Evolutionary conservation across 768 basidiomycete species (phyloP).

Genomic region (Leccinum obscurum): DNA sequence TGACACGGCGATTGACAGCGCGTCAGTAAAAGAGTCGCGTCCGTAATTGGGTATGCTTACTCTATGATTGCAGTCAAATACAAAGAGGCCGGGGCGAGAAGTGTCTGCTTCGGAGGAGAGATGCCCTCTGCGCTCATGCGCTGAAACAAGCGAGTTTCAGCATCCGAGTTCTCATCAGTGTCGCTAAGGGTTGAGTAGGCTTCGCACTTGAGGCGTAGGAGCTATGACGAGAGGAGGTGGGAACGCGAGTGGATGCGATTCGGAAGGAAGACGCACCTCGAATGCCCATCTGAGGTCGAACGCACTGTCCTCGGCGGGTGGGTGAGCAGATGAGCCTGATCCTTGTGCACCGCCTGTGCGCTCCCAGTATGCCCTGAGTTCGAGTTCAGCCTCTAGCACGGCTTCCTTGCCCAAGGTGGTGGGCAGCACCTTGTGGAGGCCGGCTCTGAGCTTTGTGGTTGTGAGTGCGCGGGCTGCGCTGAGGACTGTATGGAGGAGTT

Average conservation of each 20-base stretch:
- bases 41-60: slow-evolving; percentile 50
- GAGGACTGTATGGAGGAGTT: slow-evolving; percentile 76
- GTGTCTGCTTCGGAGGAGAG: slow-evolving; percentile 49
- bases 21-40: slow-evolving; percentile 27
- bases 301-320: slow-evolving; percentile 49
- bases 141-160: slow-evolving; percentile 63
- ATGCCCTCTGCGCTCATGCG: slow-evolving; percentile 55
- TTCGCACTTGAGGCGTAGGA: slow-evolving; percentile 83
- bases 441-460: slow-evolving; percentile 72
- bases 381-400: slow-evolving; percentile 89
- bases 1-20: slow-evolving; percentile 14
- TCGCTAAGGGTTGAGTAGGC: slow-evolving; percentile 86
- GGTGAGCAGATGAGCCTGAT: slow-evolving; percentile 26
- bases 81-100: slow-evolving; percentile 79
- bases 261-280: slow-evolving; percentile 48
- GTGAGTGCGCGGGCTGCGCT: slow-evolving; percentile 63
- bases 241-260: neutral
- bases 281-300: slow-evolving; percentile 76
- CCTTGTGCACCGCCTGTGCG: slow-evolving; percentile 48
- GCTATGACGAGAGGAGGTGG: slow-evolving; percentile 39
- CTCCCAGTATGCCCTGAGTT: slow-evolving; percentile 88
- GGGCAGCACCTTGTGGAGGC: slow-evolving; percentile 70
- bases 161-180: slow-evolving; percentile 68
- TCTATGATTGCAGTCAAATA: slow-evolving; percentile 93
- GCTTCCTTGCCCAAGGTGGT: slow-evolving; percentile 89